Base-by-base conservation (phyloP, 495 filamentous ascomycete genomes). In the Aspergillus cavernicola region DNA sequence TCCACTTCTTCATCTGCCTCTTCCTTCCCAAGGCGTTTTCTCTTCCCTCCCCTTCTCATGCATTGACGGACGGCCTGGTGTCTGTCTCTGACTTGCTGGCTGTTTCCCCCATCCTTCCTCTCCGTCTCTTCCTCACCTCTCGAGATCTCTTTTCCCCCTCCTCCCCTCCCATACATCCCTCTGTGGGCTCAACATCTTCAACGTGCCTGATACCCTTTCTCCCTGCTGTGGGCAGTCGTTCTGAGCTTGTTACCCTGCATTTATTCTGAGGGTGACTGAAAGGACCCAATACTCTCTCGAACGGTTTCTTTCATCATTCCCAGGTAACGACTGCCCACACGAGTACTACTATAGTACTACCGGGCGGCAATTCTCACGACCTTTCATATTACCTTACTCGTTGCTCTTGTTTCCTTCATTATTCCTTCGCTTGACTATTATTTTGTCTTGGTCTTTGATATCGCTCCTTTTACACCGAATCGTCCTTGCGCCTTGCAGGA, bases 321-420 rank as follows among this genome's bases (percentile, higher is more conserved):
- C 61, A 71, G 71, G 71, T 66, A 72, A 70, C 69, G 65, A 65
- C 66, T 68, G 61, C 61, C 61, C 61, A 63, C 59, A 47, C 50
- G 46, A 57, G 50, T 50, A 46, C n/a, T n/a, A n/a, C n/a, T n/a
- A n/a, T n/a, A 29, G 52, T n/a, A 38, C 7, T 16, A 47, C 20
- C 44, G 56, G 56, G 58, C 58, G 53, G 58, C 53, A 50, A 50
- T 47, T 48, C 53, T 32, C 52, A 28, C 49, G 4, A 28, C 49
- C 52, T 29, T 40, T 38, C 4, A 18, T 33, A 40, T 51, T 16
- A 55, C 20, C 19, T 45, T 24, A 19, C 4, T 44, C 31, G 22
- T 19, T 35, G 19, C 15, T 12, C 38, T 52, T 45, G 26, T 46
- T 40, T 28, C 49, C 56, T 10, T 29, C 42, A 19, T 36, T 35